Evolutionary conservation across 805 yeast species (phyloP), one percentile per base, ranked within the genome.

Genomic region (Saccharomycopsis javanensis): DNA sequence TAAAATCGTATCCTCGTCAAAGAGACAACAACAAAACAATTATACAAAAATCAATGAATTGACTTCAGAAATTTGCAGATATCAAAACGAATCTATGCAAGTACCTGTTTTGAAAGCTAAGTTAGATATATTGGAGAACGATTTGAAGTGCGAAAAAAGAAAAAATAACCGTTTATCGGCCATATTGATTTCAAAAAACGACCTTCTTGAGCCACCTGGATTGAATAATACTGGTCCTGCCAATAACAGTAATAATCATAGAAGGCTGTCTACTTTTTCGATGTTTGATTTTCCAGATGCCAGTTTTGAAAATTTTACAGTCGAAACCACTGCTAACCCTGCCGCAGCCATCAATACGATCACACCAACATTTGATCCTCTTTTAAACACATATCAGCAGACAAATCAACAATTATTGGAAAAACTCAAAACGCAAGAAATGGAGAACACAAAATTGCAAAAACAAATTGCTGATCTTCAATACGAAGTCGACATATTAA

Each of bases 101-200:
- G 56, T 58, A 4, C 61, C 61, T n/a, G 42, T 53, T 5, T 42
- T 58, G 25, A 55, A 53, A 30, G 58, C 58, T 8, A 58, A 58
- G 35, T 50, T 58, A 33, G 61, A 53, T 20, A 31, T 55, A 11
- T 38, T 58, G 31, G 51, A 58, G 37, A n/a, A 58, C 25, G 51
- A 58, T 31, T 50, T 58, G 48, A 56, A 25, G 30, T 16, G 20
- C 5, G 46, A 38, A 53, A 53, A 56, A 34, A 27, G 34, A 48
- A 50, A 31, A 31, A 33, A 31, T 16, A 50, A 34, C 18, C 4
- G 48, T 13, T 20, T 42, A 11, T 42, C 48, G 18, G 28, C 48
- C 28, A 42, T 42, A 8, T 42, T 42, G 48, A 42, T 42, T 5
- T 18, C 28, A 8, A 42, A 42, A 18, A 20, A 42, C 30, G 35